phyloP scores from a whole-genome alignment of 352 stramenopile genomes.

The Plasmopara halstedii region DNA sequence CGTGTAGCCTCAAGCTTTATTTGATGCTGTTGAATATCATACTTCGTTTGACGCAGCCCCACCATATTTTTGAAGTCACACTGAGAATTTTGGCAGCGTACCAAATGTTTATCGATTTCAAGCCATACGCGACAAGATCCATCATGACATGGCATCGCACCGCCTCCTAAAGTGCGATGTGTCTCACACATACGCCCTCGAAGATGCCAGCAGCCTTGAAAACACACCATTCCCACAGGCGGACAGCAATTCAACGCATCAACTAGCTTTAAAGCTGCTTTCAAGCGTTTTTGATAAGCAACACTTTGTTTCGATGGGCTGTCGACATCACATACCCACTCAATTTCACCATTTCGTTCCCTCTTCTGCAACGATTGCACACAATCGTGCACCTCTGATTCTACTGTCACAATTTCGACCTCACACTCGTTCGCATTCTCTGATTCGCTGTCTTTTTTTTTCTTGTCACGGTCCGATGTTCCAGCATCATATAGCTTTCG shows the following conservation, averaged over 20 bases:
- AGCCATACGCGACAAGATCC: conserved; percentile 51
- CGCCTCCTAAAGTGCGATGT: conserved; percentile 16
- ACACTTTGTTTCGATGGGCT: conserved; percentile 1
- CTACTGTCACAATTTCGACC: conserved; percentile 17
- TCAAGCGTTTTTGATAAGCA: conserved; percentile 39
- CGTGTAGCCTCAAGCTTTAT: conserved; percentile 6
- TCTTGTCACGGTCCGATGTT: conserved; percentile 9
- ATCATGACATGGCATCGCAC: conserved; percentile 35
- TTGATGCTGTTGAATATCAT: conserved; percentile 43
- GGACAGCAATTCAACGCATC: conserved; percentile 54
- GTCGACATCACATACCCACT: conserved; percentile 11
- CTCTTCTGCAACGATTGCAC: neutral
- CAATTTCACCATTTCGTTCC: neutral
- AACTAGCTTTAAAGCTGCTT: conserved; percentile 42
- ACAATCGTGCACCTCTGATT: neutral
- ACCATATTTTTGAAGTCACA: conserved; percentile 67
- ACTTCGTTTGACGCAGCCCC: conserved; percentile 53
- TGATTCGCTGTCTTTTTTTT: conserved; percentile 2
- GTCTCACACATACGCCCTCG: conserved; percentile 47
- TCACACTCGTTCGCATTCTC: conserved; percentile 4
- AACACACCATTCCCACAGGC: conserved; percentile 33
- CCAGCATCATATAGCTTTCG: conserved; percentile 17
- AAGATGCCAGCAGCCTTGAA: conserved; percentile 34
- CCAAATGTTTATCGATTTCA: conserved; percentile 49
- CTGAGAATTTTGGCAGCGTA: conserved; percentile 45